Conservation (phyloP, 2,329 filamentous ascomycete genomes). For the Fusarium sp. region DNA sequence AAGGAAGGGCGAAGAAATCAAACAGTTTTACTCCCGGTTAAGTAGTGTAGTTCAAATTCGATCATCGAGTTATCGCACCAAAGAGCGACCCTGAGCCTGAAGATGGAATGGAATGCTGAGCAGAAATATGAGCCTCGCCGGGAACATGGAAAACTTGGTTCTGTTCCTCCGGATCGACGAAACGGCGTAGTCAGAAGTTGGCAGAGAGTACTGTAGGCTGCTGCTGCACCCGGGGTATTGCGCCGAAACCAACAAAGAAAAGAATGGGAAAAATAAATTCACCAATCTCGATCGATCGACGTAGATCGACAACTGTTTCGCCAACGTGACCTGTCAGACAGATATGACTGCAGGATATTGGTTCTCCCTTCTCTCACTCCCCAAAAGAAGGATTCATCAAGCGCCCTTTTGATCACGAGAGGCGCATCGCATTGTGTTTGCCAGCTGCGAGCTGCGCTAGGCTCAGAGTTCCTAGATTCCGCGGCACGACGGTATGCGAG, state of each 20-base stretch:
- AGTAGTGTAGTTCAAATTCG: slow-evolving; percentile 15
- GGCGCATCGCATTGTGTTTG: slow-evolving; percentile 6
- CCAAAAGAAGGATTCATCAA: slow-evolving; percentile 1
- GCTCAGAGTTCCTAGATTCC: slow-evolving; percentile 21
- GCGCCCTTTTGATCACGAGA: slow-evolving; percentile 27
- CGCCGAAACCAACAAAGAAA: not conserved
- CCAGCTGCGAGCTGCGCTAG: slow-evolving; percentile 9
- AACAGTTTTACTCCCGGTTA: slow-evolving; percentile 5
- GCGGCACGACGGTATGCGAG: slow-evolving; percentile 1
- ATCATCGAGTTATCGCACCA: slow-evolving; percentile 5
- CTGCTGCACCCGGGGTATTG: slow-evolving; percentile 13
- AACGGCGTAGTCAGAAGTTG: not conserved
- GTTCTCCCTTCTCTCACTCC: not conserved
- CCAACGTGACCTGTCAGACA: slow-evolving; percentile 34
- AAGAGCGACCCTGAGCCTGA: not conserved
- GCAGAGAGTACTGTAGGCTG: not conserved
- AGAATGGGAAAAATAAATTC: slow-evolving; percentile 9
- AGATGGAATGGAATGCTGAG: not conserved
- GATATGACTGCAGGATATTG: slow-evolving; percentile 24
- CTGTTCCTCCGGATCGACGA: not conserved
- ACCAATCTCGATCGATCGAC: slow-evolving; percentile 42
- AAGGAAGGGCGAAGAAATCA: slow-evolving; percentile 9
- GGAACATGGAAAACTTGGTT: slow-evolving; percentile 14
- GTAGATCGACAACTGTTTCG: slow-evolving; percentile 25
- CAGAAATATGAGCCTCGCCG: not conserved